Evolutionary conservation across 495 filamentous ascomycete genomes (phyloP), one percentile per base, ranked within the genome.

Genomic region (Podospora appendiculata): DNA sequence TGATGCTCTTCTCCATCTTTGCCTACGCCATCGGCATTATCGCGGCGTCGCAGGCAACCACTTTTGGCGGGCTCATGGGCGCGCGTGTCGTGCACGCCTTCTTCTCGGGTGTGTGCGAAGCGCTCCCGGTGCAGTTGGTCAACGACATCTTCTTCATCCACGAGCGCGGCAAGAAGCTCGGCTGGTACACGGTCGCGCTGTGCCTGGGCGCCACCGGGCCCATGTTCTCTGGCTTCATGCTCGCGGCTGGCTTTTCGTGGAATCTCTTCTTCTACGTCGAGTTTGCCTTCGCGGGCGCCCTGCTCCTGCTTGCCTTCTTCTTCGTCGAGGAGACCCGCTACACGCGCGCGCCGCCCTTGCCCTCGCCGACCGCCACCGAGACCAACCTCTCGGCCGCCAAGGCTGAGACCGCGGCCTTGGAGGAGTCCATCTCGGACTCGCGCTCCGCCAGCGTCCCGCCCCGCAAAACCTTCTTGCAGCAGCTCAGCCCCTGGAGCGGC

Each of bases 101-200:
- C 38, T 79, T 79, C 6, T 78, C 79, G 14, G 75, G 71, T 9
- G 78, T 85, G 18, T 85, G 81, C 61, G 82, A 84, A 52, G 80
- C 81, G 16, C 59, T 83, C 2, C 81, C 80, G 0, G 81, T 85
- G 5, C 80, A 84, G 55, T 58, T 85, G 5, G 81, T 83, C 7
- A 85, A 85, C 53, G 82, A 85, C 54, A 81, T 85, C 50, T 85
- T 85, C 64, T 85, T 78, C 62, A 66, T 84, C 1, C 80, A 84
- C 55, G 79, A 84, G 56, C 67, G 80, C 10, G 80, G 80, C 6
- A 76, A 78, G 64, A 66, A 74, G 1, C 69, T 84, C 35, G 80
- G 78, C 4, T 79, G 78, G 48, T 84, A 84, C 54, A 84, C 49
- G 75, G 81, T 83, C 12, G 79, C 75, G 52, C 77, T 84, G 35